These are phyloP conservation scores for Microthyrium microscopicum DNA, from an alignment of 2,329 filamentous ascomycete genomes.

Conservation along the genomic window DNA sequence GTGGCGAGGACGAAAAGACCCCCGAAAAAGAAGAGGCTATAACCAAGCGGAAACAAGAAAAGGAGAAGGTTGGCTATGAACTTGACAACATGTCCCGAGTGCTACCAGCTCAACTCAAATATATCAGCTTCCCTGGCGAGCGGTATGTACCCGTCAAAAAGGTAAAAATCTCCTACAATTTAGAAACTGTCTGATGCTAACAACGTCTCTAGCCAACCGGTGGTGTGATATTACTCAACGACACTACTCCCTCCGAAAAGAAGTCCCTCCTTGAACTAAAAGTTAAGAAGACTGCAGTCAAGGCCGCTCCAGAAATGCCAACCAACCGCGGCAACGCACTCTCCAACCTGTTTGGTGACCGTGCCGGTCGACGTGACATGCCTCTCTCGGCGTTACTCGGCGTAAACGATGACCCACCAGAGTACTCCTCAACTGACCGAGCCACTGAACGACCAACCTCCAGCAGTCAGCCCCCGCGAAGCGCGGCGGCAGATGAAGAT, in stretches of 20 bases:
- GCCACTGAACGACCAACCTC: no score
- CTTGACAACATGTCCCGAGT: slow-evolving; percentile 95
- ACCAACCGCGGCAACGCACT: no score
- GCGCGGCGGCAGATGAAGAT: no score
- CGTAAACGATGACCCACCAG: no score
- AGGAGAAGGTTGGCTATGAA: slow-evolving; percentile 93
- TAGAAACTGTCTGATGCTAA: slow-evolving; percentile 22
- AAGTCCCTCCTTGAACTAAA: slow-evolving; percentile 82
- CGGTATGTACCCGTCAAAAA: slow-evolving; percentile 89
- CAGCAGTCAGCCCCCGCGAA: no score
- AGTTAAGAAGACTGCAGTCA: slow-evolving; percentile 54
- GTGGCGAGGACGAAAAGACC: slow-evolving; percentile 19
- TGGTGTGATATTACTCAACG: slow-evolving; percentile 78
- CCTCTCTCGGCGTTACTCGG: no score
- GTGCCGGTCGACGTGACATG: no score
- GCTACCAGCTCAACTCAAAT: slow-evolving; percentile 82
- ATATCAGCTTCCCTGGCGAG: slow-evolving; percentile 78
- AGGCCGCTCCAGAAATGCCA: slow-evolving; percentile 28
- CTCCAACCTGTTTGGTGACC: no score
- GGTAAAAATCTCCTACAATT: slow-evolving; percentile 33
- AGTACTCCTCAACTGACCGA: no score
- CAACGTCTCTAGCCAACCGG: slow-evolving; percentile 55
- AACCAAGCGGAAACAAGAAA: slow-evolving; percentile 76
- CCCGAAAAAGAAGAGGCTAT: slow-evolving; percentile 40
- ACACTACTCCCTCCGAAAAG: slow-evolving; percentile 61